phyloP scores from a whole-genome alignment of 2,329 filamentous ascomycete genomes.

The Cephalotrichum gorgonifer region DNA sequence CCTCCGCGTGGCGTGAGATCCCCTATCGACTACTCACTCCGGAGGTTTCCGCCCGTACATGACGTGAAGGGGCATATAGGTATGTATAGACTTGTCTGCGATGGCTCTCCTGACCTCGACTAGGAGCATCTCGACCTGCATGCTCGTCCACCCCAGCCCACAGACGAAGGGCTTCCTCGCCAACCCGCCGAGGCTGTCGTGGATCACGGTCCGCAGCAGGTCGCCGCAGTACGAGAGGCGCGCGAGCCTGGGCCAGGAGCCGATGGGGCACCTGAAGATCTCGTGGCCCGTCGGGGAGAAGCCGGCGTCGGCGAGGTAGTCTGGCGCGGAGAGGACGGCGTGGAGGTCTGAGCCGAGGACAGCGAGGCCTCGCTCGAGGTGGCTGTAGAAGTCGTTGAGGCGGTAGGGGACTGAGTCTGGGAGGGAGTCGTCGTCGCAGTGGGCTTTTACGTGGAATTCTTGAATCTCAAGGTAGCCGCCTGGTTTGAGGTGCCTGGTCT shows the following conservation, averaged over 20 bases:
- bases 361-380: slow-evolving; percentile 27
- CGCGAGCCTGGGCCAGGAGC: slow-evolving; percentile 33
- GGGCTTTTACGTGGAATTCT: slow-evolving; percentile 29
- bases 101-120: slow-evolving; percentile 28
- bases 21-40: background rate
- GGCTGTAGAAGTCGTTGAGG: slow-evolving; percentile 33
- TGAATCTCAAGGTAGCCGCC: slow-evolving; percentile 40
- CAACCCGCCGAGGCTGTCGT: slow-evolving; percentile 28
- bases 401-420: slow-evolving; percentile 28
- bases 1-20: too few relatives aligned
- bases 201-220: slow-evolving; percentile 30
- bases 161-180: slow-evolving; percentile 25
- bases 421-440: slow-evolving; percentile 34
- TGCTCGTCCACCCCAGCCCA: slow-evolving; percentile 26
- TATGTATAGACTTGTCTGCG: slow-evolving; percentile 22
- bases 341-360: slow-evolving; percentile 30
- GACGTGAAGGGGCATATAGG: slow-evolving; percentile 28
- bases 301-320: slow-evolving; percentile 26
- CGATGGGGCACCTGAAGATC: slow-evolving; percentile 35
- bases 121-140: slow-evolving; percentile 33
- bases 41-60: slow-evolving; percentile 27
- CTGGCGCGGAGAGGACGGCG: slow-evolving; percentile 23
- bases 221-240: slow-evolving; percentile 33
- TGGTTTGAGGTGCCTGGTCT: slow-evolving; percentile 35
- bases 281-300: slow-evolving; percentile 29